These are phyloP conservation scores for Hypoxylon rubiginosum DNA, from an alignment of 2,329 filamentous ascomycete species.

Conservation along the genomic window DNA sequence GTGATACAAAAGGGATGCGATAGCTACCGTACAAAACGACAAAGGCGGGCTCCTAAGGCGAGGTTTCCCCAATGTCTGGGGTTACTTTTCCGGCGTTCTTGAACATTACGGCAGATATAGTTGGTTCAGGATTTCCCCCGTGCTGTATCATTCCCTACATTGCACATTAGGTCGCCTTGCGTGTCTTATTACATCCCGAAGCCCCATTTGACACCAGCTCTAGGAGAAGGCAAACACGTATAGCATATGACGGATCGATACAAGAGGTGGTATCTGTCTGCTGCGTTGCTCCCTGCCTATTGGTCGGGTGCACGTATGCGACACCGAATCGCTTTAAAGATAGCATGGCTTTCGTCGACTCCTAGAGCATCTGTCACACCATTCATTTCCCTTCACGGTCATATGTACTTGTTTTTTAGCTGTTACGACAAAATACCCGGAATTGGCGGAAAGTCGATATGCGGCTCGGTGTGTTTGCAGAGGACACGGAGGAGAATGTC, in stretches of 20 bases:
- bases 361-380: conserved; percentile 39
- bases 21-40: conserved; percentile 37
- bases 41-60: conserved; percentile 33
- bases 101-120: conserved; percentile 43
- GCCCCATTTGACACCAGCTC: conserved; percentile 24
- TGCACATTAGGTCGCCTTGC: conserved; percentile 38
- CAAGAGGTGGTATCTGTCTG: conserved; percentile 43
- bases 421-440: conserved; percentile 52
- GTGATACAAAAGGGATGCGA: conserved; percentile 38
- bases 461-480: conserved; percentile 46
- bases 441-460: conserved; percentile 46
- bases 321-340: conserved; percentile 35
- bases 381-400: conserved; percentile 46
- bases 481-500: conserved; percentile 49
- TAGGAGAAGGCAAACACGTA: conserved; percentile 37
- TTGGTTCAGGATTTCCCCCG: conserved; percentile 44
- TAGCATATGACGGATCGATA: conserved; percentile 47
- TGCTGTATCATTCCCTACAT: conserved; percentile 42
- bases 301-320: conserved; percentile 32
- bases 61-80: conserved; percentile 29
- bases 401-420: conserved; percentile 46
- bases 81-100: conserved; percentile 40
- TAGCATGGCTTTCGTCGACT: conserved; percentile 30
- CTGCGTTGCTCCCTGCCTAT: conserved; percentile 35
- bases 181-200: conserved; percentile 37